phyloP scores from a whole-genome alignment of 2,329 filamentous ascomycete species.

The Ophiostoma montium region DNA sequence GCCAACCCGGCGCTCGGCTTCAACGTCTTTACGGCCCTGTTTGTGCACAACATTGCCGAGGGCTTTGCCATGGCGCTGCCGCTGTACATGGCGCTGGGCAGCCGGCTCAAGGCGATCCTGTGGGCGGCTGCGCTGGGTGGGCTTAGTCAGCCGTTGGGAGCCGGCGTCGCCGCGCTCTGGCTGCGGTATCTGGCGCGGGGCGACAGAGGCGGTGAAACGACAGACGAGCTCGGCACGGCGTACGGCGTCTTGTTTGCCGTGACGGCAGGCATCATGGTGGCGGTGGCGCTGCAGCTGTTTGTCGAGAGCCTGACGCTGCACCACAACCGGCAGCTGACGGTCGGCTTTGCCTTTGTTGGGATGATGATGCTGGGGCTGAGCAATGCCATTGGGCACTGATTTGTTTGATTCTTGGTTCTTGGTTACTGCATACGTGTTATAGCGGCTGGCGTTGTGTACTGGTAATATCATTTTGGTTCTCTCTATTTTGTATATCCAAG shows the following conservation, averaged over 20 bases:
- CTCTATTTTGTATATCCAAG: not conserved
- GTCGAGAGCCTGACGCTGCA: constrained; percentile 73
- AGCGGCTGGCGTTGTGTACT: too few relatives aligned
- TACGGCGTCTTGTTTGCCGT: constrained; percentile 77
- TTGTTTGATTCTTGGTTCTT: not conserved
- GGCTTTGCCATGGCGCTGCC: constrained; percentile 90
- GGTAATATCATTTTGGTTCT: not conserved
- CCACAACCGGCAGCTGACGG: constrained; percentile 63
- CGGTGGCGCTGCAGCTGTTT: constrained; percentile 79
- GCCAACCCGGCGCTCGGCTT: constrained; percentile 80
- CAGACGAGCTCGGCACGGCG: constrained; percentile 30
- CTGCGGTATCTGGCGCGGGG: constrained; percentile 53
- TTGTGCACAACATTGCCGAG: constrained; percentile 97
- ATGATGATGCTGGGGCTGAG: constrained; percentile 81
- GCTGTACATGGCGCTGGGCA: constrained; percentile 78
- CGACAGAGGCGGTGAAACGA: constrained; percentile 29
- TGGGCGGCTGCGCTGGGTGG: constrained; percentile 78
- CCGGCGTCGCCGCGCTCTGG: constrained; percentile 72
- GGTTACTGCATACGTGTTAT: not conserved
- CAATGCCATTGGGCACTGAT: constrained; percentile 51
- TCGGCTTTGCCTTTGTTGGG: constrained; percentile 66
- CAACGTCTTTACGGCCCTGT: constrained; percentile 86
- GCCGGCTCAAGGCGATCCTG: constrained; percentile 65
- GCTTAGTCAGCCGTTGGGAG: constrained; percentile 74
- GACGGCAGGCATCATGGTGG: constrained; percentile 91